These are phyloP conservation scores for Arthromyces matolae DNA, from an alignment of 768 basidiomycete species.

Conservation along the genomic window DNA sequence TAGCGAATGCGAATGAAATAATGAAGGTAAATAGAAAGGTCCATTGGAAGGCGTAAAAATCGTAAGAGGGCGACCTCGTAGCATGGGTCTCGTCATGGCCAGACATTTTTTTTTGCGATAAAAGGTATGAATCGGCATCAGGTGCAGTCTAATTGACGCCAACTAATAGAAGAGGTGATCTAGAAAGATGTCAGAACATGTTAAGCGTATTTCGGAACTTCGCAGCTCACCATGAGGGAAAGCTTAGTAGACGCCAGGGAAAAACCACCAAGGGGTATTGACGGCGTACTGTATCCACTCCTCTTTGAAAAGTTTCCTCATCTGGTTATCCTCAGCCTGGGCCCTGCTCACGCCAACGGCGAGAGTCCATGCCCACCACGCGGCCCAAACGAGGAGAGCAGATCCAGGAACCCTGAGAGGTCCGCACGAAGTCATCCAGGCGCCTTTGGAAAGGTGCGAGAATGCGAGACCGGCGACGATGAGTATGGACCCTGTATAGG, in stretches of 20 bases:
- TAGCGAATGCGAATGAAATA: slow-evolving; percentile 4
- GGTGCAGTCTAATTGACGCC: background rate
- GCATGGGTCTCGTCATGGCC: slow-evolving; percentile 1
- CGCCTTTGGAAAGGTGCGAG: slow-evolving; percentile 38
- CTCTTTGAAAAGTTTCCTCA: slow-evolving; percentile 37
- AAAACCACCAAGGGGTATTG: slow-evolving; percentile 42
- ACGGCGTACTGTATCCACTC: slow-evolving; percentile 46
- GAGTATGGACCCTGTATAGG: slow-evolving; percentile 45
- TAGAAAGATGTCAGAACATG: background rate
- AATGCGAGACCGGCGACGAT: slow-evolving; percentile 37
- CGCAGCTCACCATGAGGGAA: background rate
- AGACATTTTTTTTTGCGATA: slow-evolving; percentile 8
- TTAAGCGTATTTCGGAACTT: background rate
- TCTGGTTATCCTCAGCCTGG: slow-evolving; percentile 44
- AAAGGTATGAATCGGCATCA: background rate
- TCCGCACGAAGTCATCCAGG: slow-evolving; percentile 35
- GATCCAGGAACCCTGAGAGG: slow-evolving; percentile 22
- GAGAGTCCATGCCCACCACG: slow-evolving; percentile 43
- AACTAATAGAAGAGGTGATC: no score
- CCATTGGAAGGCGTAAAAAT: slow-evolving; percentile 1
- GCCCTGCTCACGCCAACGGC: slow-evolving; percentile 42
- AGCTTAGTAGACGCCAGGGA: slow-evolving; percentile 37
- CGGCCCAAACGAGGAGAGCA: slow-evolving; percentile 24
- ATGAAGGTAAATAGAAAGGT: slow-evolving; percentile 1
- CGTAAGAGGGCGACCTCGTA: background rate